Conservation (phyloP, 495 filamentous ascomycete species). For the Penicillium daleae region DNA sequence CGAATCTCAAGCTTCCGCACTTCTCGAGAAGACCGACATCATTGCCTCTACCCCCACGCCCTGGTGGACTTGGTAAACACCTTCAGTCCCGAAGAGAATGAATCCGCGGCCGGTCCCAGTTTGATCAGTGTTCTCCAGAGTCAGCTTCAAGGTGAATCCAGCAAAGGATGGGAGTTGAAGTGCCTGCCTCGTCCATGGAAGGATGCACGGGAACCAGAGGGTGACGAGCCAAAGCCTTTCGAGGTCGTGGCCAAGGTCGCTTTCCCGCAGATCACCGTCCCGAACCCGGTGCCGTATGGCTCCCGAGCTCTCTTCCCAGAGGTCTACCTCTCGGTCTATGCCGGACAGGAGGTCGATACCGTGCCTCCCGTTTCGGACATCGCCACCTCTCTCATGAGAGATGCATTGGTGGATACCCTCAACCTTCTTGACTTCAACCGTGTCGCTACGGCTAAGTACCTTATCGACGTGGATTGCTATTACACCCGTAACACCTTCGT, state of each 20-base stretch:
- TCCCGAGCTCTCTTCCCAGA: constrained; percentile 83
- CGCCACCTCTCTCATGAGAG: constrained; percentile 78
- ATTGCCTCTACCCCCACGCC: constrained; percentile 83
- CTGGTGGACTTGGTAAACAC: constrained; percentile 84
- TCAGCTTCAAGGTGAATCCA: constrained; percentile 75
- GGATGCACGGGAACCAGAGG: constrained; percentile 49
- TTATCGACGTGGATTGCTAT: constrained; percentile 95
- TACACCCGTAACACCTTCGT: constrained; percentile 87
- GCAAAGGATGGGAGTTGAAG: constrained; percentile 70
- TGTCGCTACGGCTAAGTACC: constrained; percentile 78
- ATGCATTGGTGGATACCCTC: constrained; percentile 89
- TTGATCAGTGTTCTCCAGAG: constrained; percentile 82
- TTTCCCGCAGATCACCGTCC: constrained; percentile 75
- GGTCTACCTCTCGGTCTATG: constrained; percentile 90
- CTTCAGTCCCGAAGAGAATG: constrained; percentile 64
- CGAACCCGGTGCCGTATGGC: constrained; percentile 73
- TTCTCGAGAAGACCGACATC: constrained; percentile 93
- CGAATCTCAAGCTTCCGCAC: constrained; percentile 67
- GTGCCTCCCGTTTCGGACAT: constrained; percentile 78
- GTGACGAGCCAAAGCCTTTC: constrained; percentile 48
- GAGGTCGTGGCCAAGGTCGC: constrained; percentile 67
- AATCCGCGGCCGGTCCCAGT: constrained; percentile 61
- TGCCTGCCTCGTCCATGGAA: constrained; percentile 88
- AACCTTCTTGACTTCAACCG: constrained; percentile 94
- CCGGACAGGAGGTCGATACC: constrained; percentile 86